A percentile compares a stretch with the other conserved stretches of the same genome.
These are phyloP conservation scores for Umbilicus rupestris DNA, from an alignment of 164 flowering plant genomes.

Conservation along the genomic window DNA sequence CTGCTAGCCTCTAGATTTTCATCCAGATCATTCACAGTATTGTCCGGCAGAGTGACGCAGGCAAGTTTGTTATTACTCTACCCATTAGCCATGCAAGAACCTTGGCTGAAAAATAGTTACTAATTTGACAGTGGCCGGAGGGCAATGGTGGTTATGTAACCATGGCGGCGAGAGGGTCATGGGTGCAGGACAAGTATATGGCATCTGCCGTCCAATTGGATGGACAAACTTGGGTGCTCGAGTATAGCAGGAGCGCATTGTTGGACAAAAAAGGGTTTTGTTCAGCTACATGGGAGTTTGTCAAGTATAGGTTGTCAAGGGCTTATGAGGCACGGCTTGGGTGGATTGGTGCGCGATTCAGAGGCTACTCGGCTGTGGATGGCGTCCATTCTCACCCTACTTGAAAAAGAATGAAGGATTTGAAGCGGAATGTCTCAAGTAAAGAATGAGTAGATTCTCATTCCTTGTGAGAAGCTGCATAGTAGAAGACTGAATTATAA, in stretches of 20 bases:
- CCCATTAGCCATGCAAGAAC: too few relatives aligned
- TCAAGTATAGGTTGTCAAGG: conserved; percentile 27
- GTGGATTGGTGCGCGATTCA: conserved; percentile 8
- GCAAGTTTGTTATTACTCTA: too few relatives aligned
- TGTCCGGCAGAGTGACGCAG: conserved; percentile 74
- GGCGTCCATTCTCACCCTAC: conserved; percentile 28
- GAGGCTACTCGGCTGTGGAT: conserved; percentile 8
- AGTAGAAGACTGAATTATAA: too few relatives aligned
- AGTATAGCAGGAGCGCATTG: conserved; percentile 35
- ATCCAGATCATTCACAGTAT: conserved; percentile 41
- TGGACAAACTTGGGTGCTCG: conserved; percentile 70
- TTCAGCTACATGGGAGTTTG: conserved; percentile 28
- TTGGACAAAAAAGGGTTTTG: conserved; percentile 34
- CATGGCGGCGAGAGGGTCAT: conserved; percentile 40
- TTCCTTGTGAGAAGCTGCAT: conserved; percentile 28
- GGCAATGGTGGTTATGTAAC: conserved; percentile 26
- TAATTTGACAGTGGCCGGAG: conserved; percentile 41
- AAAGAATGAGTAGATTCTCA: conserved; percentile 19
- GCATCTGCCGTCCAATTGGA: conserved; percentile 56
- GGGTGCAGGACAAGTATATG: conserved; percentile 52
- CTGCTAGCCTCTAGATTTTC: conserved; percentile 48
- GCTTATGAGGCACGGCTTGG: conserved; percentile 19
- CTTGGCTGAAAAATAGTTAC: too few relatives aligned
- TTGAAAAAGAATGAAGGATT: conserved; percentile 12
- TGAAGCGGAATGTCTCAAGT: background rate